Percentiles rank a stretch among this genome's conserved stretches.
phyloP scores from a whole-genome alignment of 352 stramenopile species.

The Phytophthora pinifolia region DNA sequence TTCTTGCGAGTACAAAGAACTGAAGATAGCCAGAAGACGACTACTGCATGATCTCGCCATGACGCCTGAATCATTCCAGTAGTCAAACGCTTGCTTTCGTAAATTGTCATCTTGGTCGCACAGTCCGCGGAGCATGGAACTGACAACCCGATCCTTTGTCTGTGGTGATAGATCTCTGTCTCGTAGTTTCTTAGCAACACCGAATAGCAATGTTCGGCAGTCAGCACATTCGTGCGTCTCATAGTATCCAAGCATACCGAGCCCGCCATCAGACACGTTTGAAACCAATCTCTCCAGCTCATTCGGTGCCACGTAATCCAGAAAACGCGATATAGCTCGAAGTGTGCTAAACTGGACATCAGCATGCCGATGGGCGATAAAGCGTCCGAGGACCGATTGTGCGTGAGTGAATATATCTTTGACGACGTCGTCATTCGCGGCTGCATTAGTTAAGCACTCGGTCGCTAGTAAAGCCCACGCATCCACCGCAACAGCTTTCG shows the following conservation, averaged over 20 bases:
- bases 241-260: constrained; percentile 43
- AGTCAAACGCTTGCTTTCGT: constrained; percentile 41
- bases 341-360: constrained; percentile 49
- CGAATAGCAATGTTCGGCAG: constrained; percentile 46
- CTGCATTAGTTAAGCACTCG: constrained; percentile 48
- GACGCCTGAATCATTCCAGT: constrained; percentile 43
- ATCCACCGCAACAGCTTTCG: constrained; percentile 57
- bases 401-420: constrained; percentile 52
- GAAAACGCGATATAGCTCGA: constrained; percentile 39
- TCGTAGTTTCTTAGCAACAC: constrained; percentile 40
- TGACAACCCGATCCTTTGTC: constrained; percentile 26
- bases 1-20: constrained; percentile 39
- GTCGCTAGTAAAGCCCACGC: constrained; percentile 54
- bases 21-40: constrained; percentile 60
- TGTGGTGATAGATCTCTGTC: constrained; percentile 20
- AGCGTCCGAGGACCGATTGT: constrained; percentile 45
- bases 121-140: constrained; percentile 50
- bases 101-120: constrained; percentile 49
- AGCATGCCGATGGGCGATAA: constrained; percentile 54
- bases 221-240: constrained; percentile 35
- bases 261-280: constrained; percentile 29
- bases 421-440: constrained; percentile 35
- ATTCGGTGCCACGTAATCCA: constrained; percentile 31
- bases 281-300: constrained; percentile 34
- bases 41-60: constrained; percentile 35